Evolutionary conservation across 495 filamentous ascomycete genomes (phyloP).

Genomic region (Diplogelasinospora grovesii): DNA sequence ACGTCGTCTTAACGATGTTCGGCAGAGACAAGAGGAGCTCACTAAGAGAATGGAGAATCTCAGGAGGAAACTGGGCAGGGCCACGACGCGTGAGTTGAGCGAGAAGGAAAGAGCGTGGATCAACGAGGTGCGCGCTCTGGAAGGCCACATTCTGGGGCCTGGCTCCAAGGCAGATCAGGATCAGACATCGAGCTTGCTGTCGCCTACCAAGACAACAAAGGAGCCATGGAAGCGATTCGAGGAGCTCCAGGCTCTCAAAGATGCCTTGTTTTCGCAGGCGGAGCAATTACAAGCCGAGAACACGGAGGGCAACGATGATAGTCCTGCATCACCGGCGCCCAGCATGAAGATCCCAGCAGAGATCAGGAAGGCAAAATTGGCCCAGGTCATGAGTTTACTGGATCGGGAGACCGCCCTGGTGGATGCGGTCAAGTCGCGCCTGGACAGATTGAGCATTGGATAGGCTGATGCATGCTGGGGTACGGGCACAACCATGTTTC

Average conservation of each 20-base stretch:
- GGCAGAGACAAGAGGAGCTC: conserved; percentile 53
- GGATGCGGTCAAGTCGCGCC: conserved; percentile 35
- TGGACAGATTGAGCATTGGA: conserved; percentile 27
- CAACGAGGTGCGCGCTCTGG: conserved; percentile 53
- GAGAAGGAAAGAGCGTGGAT: conserved; percentile 66
- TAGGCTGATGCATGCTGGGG: conserved; percentile 3
- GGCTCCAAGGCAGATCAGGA: conserved; percentile 14
- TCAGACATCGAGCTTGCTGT: conserved; percentile 5
- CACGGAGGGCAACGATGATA: conserved; percentile 23
- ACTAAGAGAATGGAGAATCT: conserved; percentile 58
- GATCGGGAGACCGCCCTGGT: conserved; percentile 59
- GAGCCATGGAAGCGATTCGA: conserved; percentile 42
- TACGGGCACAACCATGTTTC: not conserved
- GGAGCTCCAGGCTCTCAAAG: conserved; percentile 37
- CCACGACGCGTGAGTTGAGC: conserved; percentile 58
- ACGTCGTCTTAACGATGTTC: conserved; percentile 52
- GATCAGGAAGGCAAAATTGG: conserved; percentile 59
- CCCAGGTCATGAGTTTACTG: conserved; percentile 62
- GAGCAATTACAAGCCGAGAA: conserved; percentile 31
- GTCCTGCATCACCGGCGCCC: conserved; percentile 17
- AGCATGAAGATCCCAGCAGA: conserved; percentile 55
- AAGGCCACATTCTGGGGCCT: conserved; percentile 36
- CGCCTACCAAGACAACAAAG: conserved; percentile 23
- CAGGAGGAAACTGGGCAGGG: conserved; percentile 49
- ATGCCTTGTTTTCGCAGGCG: conserved; percentile 47